A percentile compares a stretch with the other conserved stretches of the same genome.
phyloP scores from a whole-genome alignment of 257 asterid genomes.

The Parsonsia alboflavescens region DNA sequence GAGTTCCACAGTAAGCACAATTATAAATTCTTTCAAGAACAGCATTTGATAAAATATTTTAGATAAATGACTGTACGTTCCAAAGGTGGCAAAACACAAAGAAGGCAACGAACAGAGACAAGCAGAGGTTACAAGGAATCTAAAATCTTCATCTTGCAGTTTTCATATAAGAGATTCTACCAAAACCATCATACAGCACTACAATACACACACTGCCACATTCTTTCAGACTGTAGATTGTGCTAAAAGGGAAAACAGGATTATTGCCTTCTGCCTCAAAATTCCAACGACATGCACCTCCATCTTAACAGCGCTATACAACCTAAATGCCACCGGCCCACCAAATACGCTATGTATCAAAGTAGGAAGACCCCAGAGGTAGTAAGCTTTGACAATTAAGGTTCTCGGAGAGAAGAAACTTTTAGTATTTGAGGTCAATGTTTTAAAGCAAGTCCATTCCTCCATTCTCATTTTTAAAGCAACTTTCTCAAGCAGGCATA shows the following conservation, averaged over 20 bases:
- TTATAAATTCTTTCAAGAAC: background rate
- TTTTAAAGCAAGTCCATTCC: background rate
- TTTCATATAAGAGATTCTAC: background rate
- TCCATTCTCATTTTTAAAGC: background rate
- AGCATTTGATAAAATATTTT: background rate
- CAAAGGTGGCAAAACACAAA: too few relatives aligned
- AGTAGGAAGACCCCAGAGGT: background rate
- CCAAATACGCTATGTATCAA: background rate
- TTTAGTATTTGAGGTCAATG: background rate
- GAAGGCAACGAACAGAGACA: background rate
- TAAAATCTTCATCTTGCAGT: background rate
- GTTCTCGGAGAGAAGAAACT: background rate
- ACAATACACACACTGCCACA: background rate
- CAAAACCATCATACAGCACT: background rate
- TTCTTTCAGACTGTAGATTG: background rate
- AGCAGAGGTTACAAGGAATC: background rate
- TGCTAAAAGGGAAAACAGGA: background rate
- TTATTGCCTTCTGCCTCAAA: background rate
- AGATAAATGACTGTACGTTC: background rate
- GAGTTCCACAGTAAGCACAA: conserved; percentile 1
- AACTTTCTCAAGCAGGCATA: background rate
- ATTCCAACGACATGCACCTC: background rate
- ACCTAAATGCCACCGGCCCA: background rate
- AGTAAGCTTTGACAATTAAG: background rate
- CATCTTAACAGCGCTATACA: background rate